A percentile compares a stretch with the other conserved stretches of the same genome.
phyloP scores from a whole-genome alignment of 768 basidiomycete species.

The Russula ochroleuca region DNA sequence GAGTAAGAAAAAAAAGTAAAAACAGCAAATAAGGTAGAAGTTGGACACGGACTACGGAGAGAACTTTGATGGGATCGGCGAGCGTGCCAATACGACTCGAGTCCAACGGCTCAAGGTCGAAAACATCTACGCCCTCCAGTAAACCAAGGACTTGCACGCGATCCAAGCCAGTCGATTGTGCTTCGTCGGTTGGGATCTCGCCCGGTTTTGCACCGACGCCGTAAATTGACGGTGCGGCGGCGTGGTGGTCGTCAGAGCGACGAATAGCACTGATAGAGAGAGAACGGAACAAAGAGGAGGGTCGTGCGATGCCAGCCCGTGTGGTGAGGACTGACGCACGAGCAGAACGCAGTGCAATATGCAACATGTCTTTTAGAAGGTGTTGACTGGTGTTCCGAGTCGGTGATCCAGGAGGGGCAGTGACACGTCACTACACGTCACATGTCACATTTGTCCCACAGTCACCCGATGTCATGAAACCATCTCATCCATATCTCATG shows the following conservation, averaged over 20 bases:
- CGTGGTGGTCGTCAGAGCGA: conserved; percentile 46
- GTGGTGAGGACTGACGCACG: conserved; percentile 26
- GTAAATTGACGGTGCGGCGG: conserved; percentile 58
- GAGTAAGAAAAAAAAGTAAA: background rate
- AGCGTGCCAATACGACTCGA: conserved; percentile 84
- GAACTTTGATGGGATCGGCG: conserved; percentile 80
- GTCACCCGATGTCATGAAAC: background rate
- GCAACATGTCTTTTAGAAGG: conserved; percentile 32
- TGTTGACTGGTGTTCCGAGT: background rate
- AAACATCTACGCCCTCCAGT: conserved; percentile 82
- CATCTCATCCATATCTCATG: too few species aligned
- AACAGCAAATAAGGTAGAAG: background rate
- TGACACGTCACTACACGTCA: conserved; percentile 8
- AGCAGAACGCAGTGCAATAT: conserved; percentile 32
- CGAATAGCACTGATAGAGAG: conserved; percentile 56
- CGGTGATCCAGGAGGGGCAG: conserved; percentile 16
- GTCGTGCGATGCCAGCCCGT: conserved; percentile 13
- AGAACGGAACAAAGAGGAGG: conserved; percentile 42
- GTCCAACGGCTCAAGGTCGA: conserved; percentile 83
- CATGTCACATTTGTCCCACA: background rate
- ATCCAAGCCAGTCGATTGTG: conserved; percentile 95
- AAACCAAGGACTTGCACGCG: conserved; percentile 90
- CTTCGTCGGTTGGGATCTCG: conserved; percentile 74
- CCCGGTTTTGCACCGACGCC: conserved; percentile 71
- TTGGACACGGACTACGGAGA: conserved; percentile 65